Conservation (phyloP, 139 green algal species). For the Coelastrella sp. region DNA sequence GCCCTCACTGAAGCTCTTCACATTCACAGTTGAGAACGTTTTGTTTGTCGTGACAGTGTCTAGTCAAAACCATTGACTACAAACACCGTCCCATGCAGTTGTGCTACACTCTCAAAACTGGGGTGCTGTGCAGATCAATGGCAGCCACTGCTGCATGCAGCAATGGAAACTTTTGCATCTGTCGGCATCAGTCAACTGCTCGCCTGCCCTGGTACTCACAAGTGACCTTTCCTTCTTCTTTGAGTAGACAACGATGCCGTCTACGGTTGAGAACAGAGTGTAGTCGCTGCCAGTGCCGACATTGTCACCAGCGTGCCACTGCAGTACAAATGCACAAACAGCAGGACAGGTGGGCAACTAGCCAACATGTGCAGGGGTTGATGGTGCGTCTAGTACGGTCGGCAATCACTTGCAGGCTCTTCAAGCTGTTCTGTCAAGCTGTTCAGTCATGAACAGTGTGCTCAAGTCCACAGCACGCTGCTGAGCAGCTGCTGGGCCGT, state of each 20-base stretch:
- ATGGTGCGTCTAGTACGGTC: background rate
- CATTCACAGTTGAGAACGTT: too few species aligned
- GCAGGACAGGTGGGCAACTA: background rate
- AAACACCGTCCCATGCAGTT: too few species aligned
- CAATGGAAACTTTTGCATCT: background rate
- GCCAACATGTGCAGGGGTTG: too few species aligned
- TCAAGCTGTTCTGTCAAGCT: background rate
- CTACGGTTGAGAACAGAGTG: conserved; percentile 90
- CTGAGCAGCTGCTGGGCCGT: too few species aligned
- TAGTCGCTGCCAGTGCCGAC: conserved; percentile 92
- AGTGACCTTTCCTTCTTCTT: conserved; percentile 62
- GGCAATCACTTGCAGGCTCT: background rate
- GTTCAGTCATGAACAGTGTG: too few species aligned
- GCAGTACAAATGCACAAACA: background rate
- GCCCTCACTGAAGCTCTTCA: too few species aligned
- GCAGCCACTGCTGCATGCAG: background rate
- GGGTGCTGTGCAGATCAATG: too few species aligned
- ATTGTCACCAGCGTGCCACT: conserved; percentile 91
- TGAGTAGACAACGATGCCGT: conserved; percentile 93
- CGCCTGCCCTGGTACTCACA: conserved; percentile 37
- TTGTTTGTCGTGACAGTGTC: too few species aligned
- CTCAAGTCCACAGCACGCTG: too few species aligned
- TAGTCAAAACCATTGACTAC: too few species aligned
- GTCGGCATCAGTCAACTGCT: too few species aligned
- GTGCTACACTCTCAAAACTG: background rate